Percentiles rank a stretch among this genome's conserved stretches.
Conservation (phyloP, 345 rosid species). For the Punica granatum region DNA sequence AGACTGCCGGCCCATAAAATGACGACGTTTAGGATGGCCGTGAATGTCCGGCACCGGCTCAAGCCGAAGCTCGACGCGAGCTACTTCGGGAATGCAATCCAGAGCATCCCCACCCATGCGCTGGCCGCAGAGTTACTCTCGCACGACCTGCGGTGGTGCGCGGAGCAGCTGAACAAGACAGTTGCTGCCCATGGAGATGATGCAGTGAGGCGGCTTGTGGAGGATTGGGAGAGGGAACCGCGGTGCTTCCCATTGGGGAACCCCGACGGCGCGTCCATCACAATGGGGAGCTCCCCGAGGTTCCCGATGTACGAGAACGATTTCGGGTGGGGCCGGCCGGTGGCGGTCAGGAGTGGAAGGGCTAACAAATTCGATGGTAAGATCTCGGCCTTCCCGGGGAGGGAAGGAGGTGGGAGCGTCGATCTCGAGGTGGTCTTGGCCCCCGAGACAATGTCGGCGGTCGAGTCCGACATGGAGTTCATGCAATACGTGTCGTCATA, state of each 20-base stretch:
- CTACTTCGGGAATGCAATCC: constrained; percentile 55
- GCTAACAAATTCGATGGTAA: constrained; percentile 67
- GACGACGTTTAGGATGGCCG: constrained; percentile 46
- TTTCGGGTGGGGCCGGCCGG: constrained; percentile 59
- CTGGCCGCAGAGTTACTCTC: constrained; percentile 40
- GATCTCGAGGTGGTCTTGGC: constrained; percentile 67
- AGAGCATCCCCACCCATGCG: constrained; percentile 23
- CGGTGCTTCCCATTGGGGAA: constrained; percentile 13
- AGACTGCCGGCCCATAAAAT: constrained; percentile 18
- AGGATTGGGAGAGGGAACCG: constrained; percentile 33
- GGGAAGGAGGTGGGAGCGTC: constrained; percentile 59
- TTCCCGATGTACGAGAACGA: constrained; percentile 32
- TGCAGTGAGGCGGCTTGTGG: constrained; percentile 26
- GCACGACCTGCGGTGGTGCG: constrained; percentile 33
- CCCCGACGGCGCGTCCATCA: constrained; percentile 44
- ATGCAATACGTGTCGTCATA: constrained; percentile 5
- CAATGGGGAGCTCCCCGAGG: constrained; percentile 85
- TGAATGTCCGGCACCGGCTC: constrained; percentile 36
- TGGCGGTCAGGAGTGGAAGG: constrained; percentile 61
- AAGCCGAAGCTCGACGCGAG: constrained; percentile 31
- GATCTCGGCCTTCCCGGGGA: constrained; percentile 52
- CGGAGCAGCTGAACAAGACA: constrained; percentile 41
- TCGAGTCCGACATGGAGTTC: constrained; percentile 7
- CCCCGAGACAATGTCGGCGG: constrained; percentile 31
- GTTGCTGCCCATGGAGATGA: constrained; percentile 36